phyloP scores from a whole-genome alignment of 495 filamentous ascomycete species.

The Hypomontagnella submonticulosa region DNA sequence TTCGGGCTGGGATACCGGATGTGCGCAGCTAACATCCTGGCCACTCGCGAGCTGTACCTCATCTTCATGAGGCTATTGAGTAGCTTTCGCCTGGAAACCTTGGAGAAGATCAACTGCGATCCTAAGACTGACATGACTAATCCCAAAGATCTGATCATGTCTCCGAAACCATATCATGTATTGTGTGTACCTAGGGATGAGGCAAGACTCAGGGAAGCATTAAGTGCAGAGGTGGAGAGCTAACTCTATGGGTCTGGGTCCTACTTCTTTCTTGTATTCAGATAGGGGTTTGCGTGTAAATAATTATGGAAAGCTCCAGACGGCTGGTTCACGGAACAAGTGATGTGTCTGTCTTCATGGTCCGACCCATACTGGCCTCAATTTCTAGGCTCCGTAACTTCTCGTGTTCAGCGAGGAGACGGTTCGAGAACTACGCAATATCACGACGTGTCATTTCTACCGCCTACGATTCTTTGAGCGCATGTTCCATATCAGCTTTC shows the following conservation, averaged over 20 bases:
- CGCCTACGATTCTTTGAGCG: too few species aligned
- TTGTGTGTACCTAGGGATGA: slow-evolving; percentile 65
- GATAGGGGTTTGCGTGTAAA: too few species aligned
- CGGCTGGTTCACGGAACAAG: too few species aligned
- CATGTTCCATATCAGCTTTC: too few species aligned
- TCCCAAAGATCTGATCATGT: slow-evolving; percentile 67
- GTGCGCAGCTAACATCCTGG: slow-evolving; percentile 71
- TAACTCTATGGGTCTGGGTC: neutral
- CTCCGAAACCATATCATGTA: slow-evolving; percentile 66
- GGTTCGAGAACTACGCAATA: too few species aligned
- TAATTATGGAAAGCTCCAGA: too few species aligned
- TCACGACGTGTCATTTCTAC: too few species aligned
- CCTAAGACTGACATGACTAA: slow-evolving; percentile 66
- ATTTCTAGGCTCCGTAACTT: too few species aligned
- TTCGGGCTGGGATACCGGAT: slow-evolving; percentile 73
- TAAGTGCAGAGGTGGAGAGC: slow-evolving; percentile 32
- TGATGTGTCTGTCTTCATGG: too few species aligned
- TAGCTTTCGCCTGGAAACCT: slow-evolving; percentile 66
- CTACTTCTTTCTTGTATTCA: too few species aligned
- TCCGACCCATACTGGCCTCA: too few species aligned
- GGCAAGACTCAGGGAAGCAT: slow-evolving; percentile 49
- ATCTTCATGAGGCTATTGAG: slow-evolving; percentile 70
- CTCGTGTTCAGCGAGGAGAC: too few species aligned
- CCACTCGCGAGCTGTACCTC: slow-evolving; percentile 73
- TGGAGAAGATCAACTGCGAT: slow-evolving; percentile 62